These are phyloP conservation scores for Ustilago lituana DNA, from an alignment of 1,284 basidiomycete species.

Conservation along the genomic window DNA sequence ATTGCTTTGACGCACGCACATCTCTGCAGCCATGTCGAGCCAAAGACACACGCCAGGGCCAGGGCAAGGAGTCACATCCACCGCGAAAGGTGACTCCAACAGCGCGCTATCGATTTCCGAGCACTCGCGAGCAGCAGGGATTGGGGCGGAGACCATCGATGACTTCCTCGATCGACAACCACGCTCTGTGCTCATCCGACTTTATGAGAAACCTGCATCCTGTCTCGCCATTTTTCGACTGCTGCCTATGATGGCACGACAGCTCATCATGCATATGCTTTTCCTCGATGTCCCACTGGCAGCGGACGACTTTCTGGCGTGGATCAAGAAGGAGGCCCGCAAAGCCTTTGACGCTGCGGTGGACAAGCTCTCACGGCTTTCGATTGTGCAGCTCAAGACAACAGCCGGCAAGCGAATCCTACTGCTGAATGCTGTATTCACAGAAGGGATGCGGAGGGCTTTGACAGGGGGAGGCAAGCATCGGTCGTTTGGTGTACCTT, in stretches of 20 bases:
- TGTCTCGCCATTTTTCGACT: conserved; percentile 93
- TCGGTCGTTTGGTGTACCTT: conserved; percentile 88
- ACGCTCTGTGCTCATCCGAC: conserved; percentile 80
- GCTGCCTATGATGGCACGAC: conserved; percentile 83
- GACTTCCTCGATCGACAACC: conserved; percentile 86
- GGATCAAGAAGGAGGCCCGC: conserved; percentile 77
- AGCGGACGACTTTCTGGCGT: conserved; percentile 78
- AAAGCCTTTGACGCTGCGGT: conserved; percentile 58
- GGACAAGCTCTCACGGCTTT: conserved; percentile 43
- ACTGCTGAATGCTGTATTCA: conserved; percentile 69
- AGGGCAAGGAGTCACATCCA: conserved; percentile 35
- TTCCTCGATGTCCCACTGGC: conserved; percentile 86
- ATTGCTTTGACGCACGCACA: neutral
- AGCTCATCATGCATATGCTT: conserved; percentile 88
- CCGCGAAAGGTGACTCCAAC: conserved; percentile 23
- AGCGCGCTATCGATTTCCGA: conserved; percentile 34
- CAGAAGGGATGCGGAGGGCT: conserved; percentile 66
- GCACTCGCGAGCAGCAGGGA: conserved; percentile 41
- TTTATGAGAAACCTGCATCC: conserved; percentile 89
- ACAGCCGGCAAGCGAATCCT: conserved; percentile 23
- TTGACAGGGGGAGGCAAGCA: conserved; percentile 77
- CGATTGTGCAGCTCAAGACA: conserved; percentile 46
- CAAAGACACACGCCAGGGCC: conserved; percentile 33
- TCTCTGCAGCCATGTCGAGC: conserved; percentile 24
- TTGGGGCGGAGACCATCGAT: conserved; percentile 67